Evolutionary conservation across 2,329 filamentous ascomycete genomes (phyloP), one percentile per base, ranked within the genome.

Genomic region (Trichoderma pleuroti): DNA sequence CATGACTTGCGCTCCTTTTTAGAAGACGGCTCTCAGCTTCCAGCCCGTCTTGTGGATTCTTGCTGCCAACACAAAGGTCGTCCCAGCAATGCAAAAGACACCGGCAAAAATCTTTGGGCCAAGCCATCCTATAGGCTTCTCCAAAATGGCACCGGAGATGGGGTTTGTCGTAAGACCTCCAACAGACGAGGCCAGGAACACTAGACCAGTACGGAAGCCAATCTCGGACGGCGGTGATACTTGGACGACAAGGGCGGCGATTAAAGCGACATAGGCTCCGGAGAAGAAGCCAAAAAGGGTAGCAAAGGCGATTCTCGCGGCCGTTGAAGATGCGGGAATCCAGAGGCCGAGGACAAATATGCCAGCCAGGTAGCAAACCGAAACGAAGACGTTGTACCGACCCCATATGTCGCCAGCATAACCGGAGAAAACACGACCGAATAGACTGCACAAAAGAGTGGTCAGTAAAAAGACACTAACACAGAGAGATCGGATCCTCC

Each of bases 91-190:
- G 46, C 78, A 77, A 16, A 80, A 74, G 2, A 79, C 75, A 5
- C 79, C 80, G 0, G 77, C 73, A 65, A 83, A 83, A 4, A 82
- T 72, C 74, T 83, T 83, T 42, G 82, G 75, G 4, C 78, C 79
- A 0, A 76, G 59, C 76, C 78, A 82, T 7, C 77, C 77, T 5
- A 76, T 71, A 0, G 76, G 72, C 1, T 59, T 71, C 0, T 77
- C 73, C 2, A 82, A 63, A 59, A 83, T 82, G 0, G 83, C 82
- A 0, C 88, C 87, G 0, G 82, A 86, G 73, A 90, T 88, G 0
- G 88, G 88, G 69, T 82, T 86, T 0, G 87, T 85, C 2, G 86
- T 84, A 18, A 91, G 78, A 3, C 87, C 87, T 0, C 85, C 85
- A 42, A 91, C 78, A 2, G 86, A 84, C 18, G 86, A 81, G n/a